A percentile compares a stretch with the other conserved stretches of the same genome.
These are phyloP conservation scores for Salix exigua DNA, from an alignment of 345 rosid genomes.

Conservation along the genomic window DNA sequence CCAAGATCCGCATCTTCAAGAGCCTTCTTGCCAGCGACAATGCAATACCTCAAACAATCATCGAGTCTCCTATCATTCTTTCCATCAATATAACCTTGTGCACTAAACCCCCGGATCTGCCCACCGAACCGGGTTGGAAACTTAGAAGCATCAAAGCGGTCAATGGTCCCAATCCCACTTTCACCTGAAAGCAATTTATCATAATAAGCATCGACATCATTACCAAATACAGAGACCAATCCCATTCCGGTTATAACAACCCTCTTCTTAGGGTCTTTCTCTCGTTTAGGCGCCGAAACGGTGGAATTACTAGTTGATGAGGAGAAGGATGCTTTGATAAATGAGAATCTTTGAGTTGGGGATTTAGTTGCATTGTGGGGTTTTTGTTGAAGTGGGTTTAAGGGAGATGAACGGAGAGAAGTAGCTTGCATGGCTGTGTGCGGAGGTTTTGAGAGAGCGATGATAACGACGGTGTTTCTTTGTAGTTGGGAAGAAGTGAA, in stretches of 20 bases:
- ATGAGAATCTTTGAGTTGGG: conserved; percentile 29
- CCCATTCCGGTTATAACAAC: conserved; percentile 97
- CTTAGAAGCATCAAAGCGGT: conserved; percentile 92
- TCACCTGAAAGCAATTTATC: conserved; percentile 79
- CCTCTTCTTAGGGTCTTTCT: conserved; percentile 89
- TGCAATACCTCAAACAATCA: conserved; percentile 93
- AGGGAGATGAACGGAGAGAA: conserved; percentile 54
- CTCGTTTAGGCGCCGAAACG: conserved; percentile 78
- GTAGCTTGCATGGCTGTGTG: conserved; percentile 56
- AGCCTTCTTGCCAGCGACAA: conserved; percentile 96
- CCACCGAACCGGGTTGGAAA: conserved; percentile 96
- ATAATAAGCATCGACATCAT: conserved; percentile 80
- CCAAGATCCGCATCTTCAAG: conserved; percentile 87
- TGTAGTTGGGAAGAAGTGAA: background rate
- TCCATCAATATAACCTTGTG: conserved; percentile 84
- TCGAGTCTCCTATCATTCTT: conserved; percentile 95
- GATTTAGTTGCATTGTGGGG: conserved; percentile 30
- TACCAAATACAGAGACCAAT: conserved; percentile 89
- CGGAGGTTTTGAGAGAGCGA: conserved; percentile 7
- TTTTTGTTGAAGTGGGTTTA: conserved; percentile 39
- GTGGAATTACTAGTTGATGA: conserved; percentile 18
- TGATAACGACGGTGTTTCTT: conserved; percentile 1
- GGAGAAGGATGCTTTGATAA: conserved; percentile 40
- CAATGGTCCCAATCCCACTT: conserved; percentile 86
- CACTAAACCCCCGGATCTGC: conserved; percentile 87